A percentile compares a stretch with the other conserved stretches of the same genome.
Evolutionary conservation across 345 rosid genomes (phyloP).

Genomic region (Salix exigua): DNA sequence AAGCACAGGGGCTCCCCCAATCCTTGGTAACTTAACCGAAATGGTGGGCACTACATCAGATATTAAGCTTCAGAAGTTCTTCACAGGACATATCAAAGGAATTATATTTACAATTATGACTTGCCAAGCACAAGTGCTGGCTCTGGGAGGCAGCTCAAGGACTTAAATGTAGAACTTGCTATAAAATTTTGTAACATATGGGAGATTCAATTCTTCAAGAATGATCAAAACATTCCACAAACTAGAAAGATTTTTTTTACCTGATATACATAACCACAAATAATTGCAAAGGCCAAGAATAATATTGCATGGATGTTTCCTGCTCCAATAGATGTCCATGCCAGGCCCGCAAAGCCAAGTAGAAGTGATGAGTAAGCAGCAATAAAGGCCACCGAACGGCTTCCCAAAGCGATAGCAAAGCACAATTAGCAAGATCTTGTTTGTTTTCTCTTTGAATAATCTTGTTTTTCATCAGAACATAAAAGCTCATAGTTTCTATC

Average conservation of each 20-base stretch:
- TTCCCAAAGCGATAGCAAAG: constrained; percentile 25
- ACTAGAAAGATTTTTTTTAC: constrained; percentile 21
- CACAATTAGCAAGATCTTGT: background rate
- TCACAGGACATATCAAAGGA: background rate
- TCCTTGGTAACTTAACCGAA: constrained; percentile 86
- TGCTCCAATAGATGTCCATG: constrained; percentile 53
- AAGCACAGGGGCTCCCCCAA: constrained; percentile 92
- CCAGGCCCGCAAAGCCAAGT: constrained; percentile 57
- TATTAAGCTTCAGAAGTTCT: background rate
- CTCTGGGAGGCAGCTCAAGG: background rate
- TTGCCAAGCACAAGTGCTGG: background rate
- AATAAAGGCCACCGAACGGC: constrained; percentile 60
- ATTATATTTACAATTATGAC: background rate
- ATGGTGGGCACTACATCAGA: constrained; percentile 75
- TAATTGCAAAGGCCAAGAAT: constrained; percentile 57
- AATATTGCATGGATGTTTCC: constrained; percentile 52
- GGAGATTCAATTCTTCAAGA: background rate
- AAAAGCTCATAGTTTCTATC: background rate
- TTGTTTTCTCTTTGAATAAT: background rate
- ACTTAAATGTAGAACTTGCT: background rate
- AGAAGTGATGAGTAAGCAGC: constrained; percentile 53
- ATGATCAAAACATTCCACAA: background rate
- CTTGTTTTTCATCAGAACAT: background rate
- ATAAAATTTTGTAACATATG: background rate
- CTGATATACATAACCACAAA: constrained; percentile 83